Evolutionary conservation across 768 basidiomycete genomes (phyloP).

Genomic region (Auriculariales sp.): DNA sequence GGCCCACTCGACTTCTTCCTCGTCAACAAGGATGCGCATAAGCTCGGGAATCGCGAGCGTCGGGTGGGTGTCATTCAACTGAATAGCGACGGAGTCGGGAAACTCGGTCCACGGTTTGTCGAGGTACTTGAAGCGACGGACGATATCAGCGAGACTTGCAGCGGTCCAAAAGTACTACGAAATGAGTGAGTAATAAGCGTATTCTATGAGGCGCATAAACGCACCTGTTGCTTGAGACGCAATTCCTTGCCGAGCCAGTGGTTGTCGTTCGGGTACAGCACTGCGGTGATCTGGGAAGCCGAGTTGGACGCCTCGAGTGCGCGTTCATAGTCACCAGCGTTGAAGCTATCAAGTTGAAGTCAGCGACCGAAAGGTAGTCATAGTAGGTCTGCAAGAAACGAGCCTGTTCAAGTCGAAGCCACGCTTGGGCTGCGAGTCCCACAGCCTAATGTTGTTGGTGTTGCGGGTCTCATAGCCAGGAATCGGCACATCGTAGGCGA

Average conservation of each 20-base stretch:
- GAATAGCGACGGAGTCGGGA: conserved; percentile 81
- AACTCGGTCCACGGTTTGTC: conserved; percentile 68
- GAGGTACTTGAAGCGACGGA: conserved; percentile 85
- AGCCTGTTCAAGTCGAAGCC: conserved; percentile 70
- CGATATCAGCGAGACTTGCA: conserved; percentile 75
- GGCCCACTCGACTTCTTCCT: conserved; percentile 78
- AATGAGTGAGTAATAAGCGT: too few species aligned
- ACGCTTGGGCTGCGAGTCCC: conserved; percentile 55
- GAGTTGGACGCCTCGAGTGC: conserved; percentile 81
- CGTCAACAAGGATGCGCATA: conserved; percentile 84
- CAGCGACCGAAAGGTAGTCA: too few species aligned
- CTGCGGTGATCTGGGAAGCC: conserved; percentile 87
- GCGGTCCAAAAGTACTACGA: conserved; percentile 96
- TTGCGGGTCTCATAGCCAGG: conserved; percentile 70
- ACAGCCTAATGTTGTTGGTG: conserved; percentile 69
- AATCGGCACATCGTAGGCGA: conserved; percentile 92
- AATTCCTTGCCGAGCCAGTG: conserved; percentile 69
- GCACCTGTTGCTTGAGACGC: conserved; percentile 89
- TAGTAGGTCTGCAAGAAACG: neutral
- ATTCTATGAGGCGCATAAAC: too few species aligned
- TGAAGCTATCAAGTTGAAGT: neutral
- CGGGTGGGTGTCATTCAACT: conserved; percentile 97
- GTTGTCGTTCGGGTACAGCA: conserved; percentile 71
- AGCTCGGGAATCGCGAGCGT: conserved; percentile 91
- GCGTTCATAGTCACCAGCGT: conserved; percentile 85